Evolutionary conservation across 441 rosid species (phyloP).

Genomic region (Daphne laureola): DNA sequence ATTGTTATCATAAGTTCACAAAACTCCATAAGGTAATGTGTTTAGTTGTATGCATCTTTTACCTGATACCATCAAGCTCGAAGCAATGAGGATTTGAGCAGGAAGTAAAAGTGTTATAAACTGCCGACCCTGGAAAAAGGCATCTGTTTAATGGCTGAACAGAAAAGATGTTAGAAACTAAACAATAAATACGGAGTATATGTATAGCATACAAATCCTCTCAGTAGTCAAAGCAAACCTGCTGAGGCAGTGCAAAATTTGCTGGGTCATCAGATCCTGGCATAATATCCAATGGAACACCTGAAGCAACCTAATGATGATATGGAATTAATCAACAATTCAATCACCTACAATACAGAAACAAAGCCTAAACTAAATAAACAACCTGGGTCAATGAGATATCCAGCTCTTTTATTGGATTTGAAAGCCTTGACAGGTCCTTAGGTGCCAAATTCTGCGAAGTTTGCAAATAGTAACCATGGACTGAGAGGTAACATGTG

Average conservation of each 20-base stretch:
- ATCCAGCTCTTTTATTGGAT: constrained; percentile 83
- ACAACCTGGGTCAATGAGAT: constrained; percentile 76
- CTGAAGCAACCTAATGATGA: constrained; percentile 70
- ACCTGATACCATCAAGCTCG: constrained; percentile 83
- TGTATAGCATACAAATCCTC: not conserved
- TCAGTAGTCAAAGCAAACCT: constrained; percentile 37
- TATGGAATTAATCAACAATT: constrained; percentile 14
- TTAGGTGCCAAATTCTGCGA: constrained; percentile 70
- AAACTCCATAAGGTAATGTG: not conserved
- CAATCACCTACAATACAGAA: not conserved
- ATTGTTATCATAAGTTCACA: not conserved
- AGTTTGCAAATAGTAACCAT: not conserved
- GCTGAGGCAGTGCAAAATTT: constrained; percentile 87
- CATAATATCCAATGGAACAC: constrained; percentile 87
- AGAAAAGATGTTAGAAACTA: constrained; percentile 18
- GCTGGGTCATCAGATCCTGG: constrained; percentile 94
- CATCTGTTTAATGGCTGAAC: constrained; percentile 81
- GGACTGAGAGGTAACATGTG: too few relatives aligned
- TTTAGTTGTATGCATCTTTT: constrained; percentile 13
- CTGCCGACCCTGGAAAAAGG: constrained; percentile 86
- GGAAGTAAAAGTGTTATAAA: constrained; percentile 80
- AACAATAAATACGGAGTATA: too few relatives aligned
- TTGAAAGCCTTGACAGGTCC: constrained; percentile 71
- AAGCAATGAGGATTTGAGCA: constrained; percentile 95
- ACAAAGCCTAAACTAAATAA: not conserved